phyloP scores from a whole-genome alignment of 1,284 basidiomycete species.

The Leccinum subspadiceum region DNA sequence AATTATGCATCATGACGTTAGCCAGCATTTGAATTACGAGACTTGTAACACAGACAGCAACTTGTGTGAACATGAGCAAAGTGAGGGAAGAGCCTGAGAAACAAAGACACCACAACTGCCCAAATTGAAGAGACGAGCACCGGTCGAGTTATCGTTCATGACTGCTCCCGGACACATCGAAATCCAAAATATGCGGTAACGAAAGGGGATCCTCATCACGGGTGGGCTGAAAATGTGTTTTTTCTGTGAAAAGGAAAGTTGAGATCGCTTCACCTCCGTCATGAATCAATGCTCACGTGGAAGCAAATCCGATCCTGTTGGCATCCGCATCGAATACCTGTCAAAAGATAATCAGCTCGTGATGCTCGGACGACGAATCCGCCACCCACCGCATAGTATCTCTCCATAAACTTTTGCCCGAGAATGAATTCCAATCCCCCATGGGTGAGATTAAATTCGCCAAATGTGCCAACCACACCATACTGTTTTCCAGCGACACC shows the following conservation, averaged over 20 bases:
- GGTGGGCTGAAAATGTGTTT: not conserved
- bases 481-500: constrained; percentile 18
- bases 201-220: not conserved
- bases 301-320: not conserved
- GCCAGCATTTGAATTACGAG: not conserved
- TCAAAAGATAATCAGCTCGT: not conserved
- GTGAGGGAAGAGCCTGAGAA: too few species aligned
- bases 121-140: not conserved
- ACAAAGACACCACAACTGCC: not conserved
- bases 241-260: not conserved
- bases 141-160: too few species aligned
- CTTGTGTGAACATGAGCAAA: not conserved
- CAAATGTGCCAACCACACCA: constrained; percentile 13
- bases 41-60: not conserved
- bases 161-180: not conserved
- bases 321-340: not conserved
- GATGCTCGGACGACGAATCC: not conserved
- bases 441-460: not conserved
- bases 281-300: not conserved
- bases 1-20: too few species aligned
- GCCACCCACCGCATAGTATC: constrained; percentile 11
- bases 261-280: not conserved
- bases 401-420: constrained; percentile 30
- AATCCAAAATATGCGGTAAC: too few species aligned
- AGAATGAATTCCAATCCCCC: constrained; percentile 20